Evolutionary conservation across 106 monocot species (phyloP), one percentile per base, ranked within the genome.

Genomic region (Triglochin maritima): DNA sequence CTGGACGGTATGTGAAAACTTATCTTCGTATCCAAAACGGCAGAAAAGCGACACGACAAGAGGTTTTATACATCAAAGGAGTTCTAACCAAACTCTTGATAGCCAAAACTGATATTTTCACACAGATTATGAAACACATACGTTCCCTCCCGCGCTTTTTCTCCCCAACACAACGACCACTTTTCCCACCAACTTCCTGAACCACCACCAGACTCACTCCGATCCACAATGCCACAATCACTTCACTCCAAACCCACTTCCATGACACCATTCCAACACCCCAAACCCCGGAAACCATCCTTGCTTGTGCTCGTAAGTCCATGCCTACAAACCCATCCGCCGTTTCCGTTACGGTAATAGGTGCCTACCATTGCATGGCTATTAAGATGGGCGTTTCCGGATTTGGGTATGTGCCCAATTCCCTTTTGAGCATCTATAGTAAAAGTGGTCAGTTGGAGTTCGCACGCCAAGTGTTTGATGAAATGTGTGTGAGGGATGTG

Each of bases 401-500:
- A 9, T 29, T 61, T 47, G 70, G 15, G 6, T 57, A 68, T 3
- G 81, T 76, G 57, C 72, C 71, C 13, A 73, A 55, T 50, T 62
- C 65, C 4, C 50, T 88, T 44, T 43, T 85, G 15, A 53, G 48
- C 9, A 59, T 64, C 17, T 86, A 88, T 17, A 46, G 15, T 0
- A 86, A 76, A 45, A 60, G 44, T 4, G 59, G 78, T 15, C 63
- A 44, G 42, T 12, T 86, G 44, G 70, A 53, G 51, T 43, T 68
- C 17, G 93, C 86, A 1, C 73, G 59, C 46, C 69, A 78, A 59
- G 4, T 84, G 81, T 88, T 93, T 62, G 86, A 71, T 29, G 86
- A 88, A 84, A 75, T 80, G 6, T 41, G 66, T 12, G 46, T 70
- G 0, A 68, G 81, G 59, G 60, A 81, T 57, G 63, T 57, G 9